A percentile compares a stretch with the other conserved stretches of the same genome.
Evolutionary conservation across 768 basidiomycete genomes (phyloP).

Genomic region (Polyporus arcularius): DNA sequence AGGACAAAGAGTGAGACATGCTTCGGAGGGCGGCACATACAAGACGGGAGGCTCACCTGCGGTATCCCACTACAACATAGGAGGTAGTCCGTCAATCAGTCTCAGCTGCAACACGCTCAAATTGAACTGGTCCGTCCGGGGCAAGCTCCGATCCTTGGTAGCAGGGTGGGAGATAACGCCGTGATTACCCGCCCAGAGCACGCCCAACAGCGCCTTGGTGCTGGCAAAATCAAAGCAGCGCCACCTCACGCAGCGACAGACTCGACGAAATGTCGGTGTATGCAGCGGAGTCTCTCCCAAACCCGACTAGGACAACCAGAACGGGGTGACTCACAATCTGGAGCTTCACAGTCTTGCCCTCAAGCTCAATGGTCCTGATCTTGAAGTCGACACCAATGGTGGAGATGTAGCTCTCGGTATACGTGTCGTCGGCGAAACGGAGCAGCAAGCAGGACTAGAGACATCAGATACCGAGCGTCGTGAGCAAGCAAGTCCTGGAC

Average conservation of each 20-base stretch:
- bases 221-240: not conserved
- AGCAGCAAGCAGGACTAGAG: constrained; percentile 85
- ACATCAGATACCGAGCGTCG: not conserved
- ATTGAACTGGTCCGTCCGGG: not conserved
- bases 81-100: constrained; percentile 29
- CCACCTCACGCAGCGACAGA: not conserved
- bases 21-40: constrained; percentile 4
- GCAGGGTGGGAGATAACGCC: too few species aligned
- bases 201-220: not conserved
- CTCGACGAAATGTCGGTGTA: not conserved
- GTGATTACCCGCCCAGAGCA: not conserved
- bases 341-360: constrained; percentile 97
- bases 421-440: constrained; percentile 95
- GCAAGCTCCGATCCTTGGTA: too few species aligned
- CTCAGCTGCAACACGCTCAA: not conserved
- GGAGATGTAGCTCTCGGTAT: constrained; percentile 96
- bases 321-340: constrained; percentile 78
- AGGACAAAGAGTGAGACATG: constrained; percentile 11
- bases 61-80: constrained; percentile 84
- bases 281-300: not conserved
- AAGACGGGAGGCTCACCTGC: constrained; percentile 58
- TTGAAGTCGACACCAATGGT: constrained; percentile 99
- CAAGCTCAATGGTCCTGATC: constrained; percentile 98
- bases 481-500: constrained; percentile 1
- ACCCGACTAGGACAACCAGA: not conserved